Conservation (phyloP, 192 early-diverging fungal genomes). For the Coemansia sp. region DNA sequence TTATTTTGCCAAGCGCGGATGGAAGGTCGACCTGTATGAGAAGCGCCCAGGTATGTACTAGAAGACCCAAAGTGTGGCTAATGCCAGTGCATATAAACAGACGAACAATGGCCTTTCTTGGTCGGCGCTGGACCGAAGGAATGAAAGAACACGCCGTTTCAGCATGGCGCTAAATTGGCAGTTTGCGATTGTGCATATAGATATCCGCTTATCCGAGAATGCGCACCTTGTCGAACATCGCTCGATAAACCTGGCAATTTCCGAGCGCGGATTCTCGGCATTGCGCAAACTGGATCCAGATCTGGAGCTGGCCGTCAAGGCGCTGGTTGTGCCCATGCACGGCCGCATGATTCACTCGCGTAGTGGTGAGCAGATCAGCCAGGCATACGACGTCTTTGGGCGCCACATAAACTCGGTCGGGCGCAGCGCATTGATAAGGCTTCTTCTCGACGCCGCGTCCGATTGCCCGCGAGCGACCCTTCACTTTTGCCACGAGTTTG, state of each 20-base stretch:
- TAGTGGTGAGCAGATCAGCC: slow-evolving; percentile 66
- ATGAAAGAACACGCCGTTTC: neutral
- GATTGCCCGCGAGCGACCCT: slow-evolving; percentile 64
- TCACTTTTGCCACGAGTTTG: slow-evolving; percentile 72
- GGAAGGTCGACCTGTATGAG: slow-evolving; percentile 86
- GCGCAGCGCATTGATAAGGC: slow-evolving; percentile 75
- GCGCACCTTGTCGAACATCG: slow-evolving; percentile 57
- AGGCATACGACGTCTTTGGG: slow-evolving; percentile 84
- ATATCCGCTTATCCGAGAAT: slow-evolving; percentile 63
- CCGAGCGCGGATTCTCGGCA: slow-evolving; percentile 79
- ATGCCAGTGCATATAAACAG: neutral
- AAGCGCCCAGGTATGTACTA: slow-evolving; percentile 58
- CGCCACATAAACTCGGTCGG: slow-evolving; percentile 95
- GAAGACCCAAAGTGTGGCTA: neutral
- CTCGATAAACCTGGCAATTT: slow-evolving; percentile 94
- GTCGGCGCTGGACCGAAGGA: neutral
- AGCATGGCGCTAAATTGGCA: neutral
- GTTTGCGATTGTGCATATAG: slow-evolving; percentile 18
- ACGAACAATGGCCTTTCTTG: neutral
- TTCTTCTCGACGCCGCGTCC: slow-evolving; percentile 73
- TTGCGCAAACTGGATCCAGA: slow-evolving; percentile 66
- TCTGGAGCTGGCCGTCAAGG: slow-evolving; percentile 65
- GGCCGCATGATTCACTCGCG: slow-evolving; percentile 87
- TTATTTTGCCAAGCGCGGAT: slow-evolving; percentile 89
- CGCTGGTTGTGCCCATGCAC: slow-evolving; percentile 81